Base-by-base conservation (phyloP, 257 asterid species). In the Catharanthus roseus region DNA sequence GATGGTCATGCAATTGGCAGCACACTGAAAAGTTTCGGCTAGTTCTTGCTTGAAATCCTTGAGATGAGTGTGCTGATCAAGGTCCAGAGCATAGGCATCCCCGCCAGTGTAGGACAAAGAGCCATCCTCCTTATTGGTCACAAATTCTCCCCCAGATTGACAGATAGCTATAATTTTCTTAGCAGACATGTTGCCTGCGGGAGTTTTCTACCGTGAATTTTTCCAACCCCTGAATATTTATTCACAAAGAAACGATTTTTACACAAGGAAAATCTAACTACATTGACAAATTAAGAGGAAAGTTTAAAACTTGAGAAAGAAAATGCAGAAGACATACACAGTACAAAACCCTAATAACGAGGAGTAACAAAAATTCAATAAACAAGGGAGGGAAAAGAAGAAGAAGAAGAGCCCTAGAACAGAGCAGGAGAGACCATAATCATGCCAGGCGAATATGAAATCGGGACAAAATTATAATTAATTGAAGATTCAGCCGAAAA, bases 101-200 rank as follows among this genome's bases (percentile, higher is more conserved):
- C 99, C 99, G 1, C 99, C 97, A 0, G 87, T 62, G 70, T 91
- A 95, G 61, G 78, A 81, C 73, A 95, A 74, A 9, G 96, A 85
- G 23, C 96, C 92, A 24, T 82, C 95, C 13, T 91, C 99, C 71
- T 88, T 85, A 72, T 80, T 89, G 12, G 92, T 82, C 72, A 80
- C 81, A 69, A 95, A 91, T 62, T 89, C 96, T 41, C 99, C 99
- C 53, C 99, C 99, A 68, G 96, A 89, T 77, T 91, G 97, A 79
- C 99, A 93, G 72, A 91, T 90, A 28, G 96, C 96, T 51, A 91
- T 91, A 73, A 91, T 87, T 81, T 86, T 91, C 84, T 91, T 95
- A 1, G 86, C 33, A 64, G 86, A 88, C 96, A 90, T 87, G 69
- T 4, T 29, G 53, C 50, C 72, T 39, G 16, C 47, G 4, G 10